phyloP scores from a whole-genome alignment of 305 asterid genomes.

The Fraxinus platypoda region DNA sequence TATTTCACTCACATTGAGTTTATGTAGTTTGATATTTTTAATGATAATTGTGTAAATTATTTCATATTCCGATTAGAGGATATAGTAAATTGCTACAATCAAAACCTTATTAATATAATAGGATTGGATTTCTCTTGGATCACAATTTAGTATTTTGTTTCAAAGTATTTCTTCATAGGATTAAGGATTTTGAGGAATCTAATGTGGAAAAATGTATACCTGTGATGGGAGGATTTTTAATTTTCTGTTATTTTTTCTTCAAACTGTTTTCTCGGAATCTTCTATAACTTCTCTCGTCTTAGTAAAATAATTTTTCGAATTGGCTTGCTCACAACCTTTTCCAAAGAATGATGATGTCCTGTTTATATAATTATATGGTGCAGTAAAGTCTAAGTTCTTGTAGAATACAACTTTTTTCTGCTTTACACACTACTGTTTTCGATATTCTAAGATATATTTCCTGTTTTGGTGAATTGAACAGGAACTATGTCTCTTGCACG shows the following conservation, averaged over 20 bases:
- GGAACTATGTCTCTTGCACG: conserved; percentile 66
- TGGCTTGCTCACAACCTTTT: neutral
- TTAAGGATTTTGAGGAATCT: neutral
- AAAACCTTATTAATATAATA: neutral
- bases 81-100: neutral
- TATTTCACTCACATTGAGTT: neutral
- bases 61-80: neutral
- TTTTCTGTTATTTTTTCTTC: neutral
- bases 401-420: neutral
- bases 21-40: neutral
- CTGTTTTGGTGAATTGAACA: conserved; percentile 29
- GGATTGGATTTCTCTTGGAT: neutral
- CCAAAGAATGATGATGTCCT: neutral
- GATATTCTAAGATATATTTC: conserved; percentile 15
- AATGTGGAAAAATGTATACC: neutral
- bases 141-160: neutral
- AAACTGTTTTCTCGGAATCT: neutral
- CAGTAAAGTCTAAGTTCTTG: neutral
- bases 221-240: neutral
- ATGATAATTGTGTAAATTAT: neutral
- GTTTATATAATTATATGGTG: neutral
- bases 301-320: neutral
- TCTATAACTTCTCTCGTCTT: neutral
- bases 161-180: neutral
- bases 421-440: neutral